These are phyloP conservation scores for Huntiella abstrusa DNA, from an alignment of 2,329 filamentous ascomycete species.

Conservation along the genomic window DNA sequence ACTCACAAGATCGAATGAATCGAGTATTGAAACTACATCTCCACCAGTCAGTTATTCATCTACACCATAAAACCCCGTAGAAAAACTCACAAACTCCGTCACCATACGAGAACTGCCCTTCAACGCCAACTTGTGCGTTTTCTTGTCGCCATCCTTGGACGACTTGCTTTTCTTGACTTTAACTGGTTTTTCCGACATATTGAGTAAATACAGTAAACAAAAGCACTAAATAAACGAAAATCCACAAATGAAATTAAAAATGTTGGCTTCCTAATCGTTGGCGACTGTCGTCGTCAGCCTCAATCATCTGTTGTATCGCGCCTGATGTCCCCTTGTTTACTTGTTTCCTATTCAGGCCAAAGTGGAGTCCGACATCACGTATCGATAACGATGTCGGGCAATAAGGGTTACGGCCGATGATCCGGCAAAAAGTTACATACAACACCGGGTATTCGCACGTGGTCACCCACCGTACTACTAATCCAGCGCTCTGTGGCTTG, in stretches of 20 bases:
- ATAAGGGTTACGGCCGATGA: too few relatives aligned
- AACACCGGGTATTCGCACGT: too few relatives aligned
- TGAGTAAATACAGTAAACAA: background rate
- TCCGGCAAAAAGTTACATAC: too few relatives aligned
- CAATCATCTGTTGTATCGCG: background rate
- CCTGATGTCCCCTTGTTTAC: background rate
- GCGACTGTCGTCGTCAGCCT: background rate
- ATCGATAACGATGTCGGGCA: too few relatives aligned
- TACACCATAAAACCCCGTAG: constrained; percentile 28
- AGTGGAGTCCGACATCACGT: too few relatives aligned
- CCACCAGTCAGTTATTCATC: background rate
- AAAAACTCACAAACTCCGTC: constrained; percentile 67
- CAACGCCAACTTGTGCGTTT: constrained; percentile 84
- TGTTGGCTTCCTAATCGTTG: background rate
- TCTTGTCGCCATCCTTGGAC: constrained; percentile 43
- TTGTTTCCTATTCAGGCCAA: background rate
- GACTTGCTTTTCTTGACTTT: constrained; percentile 8
- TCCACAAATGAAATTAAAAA: background rate
- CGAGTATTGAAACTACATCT: constrained; percentile 75
- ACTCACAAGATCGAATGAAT: constrained; percentile 87
- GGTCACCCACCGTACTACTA: too few relatives aligned
- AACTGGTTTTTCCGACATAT: constrained; percentile 4
- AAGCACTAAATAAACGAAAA: background rate
- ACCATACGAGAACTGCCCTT: constrained; percentile 74
- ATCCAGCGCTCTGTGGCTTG: too few relatives aligned